Evolutionary conservation across 176 grass and related monocot species (phyloP).

Genomic region (Poa pratensis): DNA sequence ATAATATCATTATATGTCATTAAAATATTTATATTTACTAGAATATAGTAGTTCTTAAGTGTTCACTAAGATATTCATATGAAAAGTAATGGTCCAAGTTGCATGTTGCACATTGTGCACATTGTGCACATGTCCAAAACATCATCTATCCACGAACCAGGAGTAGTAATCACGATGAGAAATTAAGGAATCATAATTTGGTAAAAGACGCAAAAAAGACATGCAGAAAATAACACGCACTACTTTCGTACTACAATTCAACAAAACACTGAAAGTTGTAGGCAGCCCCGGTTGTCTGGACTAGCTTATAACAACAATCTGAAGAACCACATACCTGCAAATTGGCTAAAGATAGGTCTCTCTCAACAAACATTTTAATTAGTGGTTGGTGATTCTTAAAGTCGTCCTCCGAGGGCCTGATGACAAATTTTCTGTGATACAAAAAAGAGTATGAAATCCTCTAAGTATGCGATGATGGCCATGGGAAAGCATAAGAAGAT

Average conservation of each 20-base stretch:
- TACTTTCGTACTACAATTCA: background rate
- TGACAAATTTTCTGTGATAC: slow-evolving; percentile 56
- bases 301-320: slow-evolving; percentile 14
- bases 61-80: too few species aligned
- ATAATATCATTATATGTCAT: too few species aligned
- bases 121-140: too few species aligned
- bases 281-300: background rate
- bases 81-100: too few species aligned
- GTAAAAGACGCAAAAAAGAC: background rate
- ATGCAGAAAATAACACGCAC: background rate
- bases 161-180: background rate
- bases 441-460: slow-evolving; percentile 16
- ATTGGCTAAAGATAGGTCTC: slow-evolving; percentile 56
- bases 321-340: slow-evolving; percentile 53
- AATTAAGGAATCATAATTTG: background rate
- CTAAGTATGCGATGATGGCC: background rate
- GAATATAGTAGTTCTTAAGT: too few species aligned
- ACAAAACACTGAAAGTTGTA: background rate
- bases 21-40: too few species aligned
- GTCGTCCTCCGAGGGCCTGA: slow-evolving; percentile 59
- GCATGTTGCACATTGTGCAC: too few species aligned
- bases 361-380: slow-evolving; percentile 61
- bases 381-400: slow-evolving; percentile 53
- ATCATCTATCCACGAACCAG: background rate
- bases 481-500: background rate